Evolutionary conservation across 2,329 filamentous ascomycete species (phyloP).

Genomic region (Colletotrichum sp.): DNA sequence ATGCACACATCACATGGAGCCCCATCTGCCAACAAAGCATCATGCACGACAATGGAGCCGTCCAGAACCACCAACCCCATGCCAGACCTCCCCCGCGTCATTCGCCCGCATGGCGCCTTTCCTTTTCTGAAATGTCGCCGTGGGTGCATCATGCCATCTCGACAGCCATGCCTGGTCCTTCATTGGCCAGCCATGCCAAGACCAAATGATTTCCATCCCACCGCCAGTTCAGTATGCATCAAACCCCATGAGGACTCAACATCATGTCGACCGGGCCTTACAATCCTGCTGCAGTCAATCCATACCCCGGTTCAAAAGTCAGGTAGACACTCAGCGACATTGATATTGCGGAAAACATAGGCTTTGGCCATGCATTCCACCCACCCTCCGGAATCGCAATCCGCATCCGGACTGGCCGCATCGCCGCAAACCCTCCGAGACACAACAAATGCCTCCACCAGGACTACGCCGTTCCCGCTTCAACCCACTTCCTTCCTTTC

Average conservation of each 20-base stretch:
- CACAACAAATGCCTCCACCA: neutral
- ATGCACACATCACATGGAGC: neutral
- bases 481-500: neutral
- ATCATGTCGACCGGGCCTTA: neutral
- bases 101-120: neutral
- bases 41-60: neutral
- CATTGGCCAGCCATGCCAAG: neutral
- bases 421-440: neutral
- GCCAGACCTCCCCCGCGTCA: neutral
- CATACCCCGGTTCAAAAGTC: neutral
- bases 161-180: too few relatives aligned
- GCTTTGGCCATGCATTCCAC: neutral
- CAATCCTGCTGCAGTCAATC: neutral
- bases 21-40: neutral
- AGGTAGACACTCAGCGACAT: neutral
- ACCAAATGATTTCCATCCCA: neutral
- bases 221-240: neutral
- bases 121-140: neutral
- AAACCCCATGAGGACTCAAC: neutral
- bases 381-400: neutral
- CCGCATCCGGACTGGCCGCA: neutral
- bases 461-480: neutral
- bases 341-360: neutral
- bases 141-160: neutral
- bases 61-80: neutral